Conservation (phyloP, 495 filamentous ascomycete genomes). For the Penicillium goetzii region DNA sequence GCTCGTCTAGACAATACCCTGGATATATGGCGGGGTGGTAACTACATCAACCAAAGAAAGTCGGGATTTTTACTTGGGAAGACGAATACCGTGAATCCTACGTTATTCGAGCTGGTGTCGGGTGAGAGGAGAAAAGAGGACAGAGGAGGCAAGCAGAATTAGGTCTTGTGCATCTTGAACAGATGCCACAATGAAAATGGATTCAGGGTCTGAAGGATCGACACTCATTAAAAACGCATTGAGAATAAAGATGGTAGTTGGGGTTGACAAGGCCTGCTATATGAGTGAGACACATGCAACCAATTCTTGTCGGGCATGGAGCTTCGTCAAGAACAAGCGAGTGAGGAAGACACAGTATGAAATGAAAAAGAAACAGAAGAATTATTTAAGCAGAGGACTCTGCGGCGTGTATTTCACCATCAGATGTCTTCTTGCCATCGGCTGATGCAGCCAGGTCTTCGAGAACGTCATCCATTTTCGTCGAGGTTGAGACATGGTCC, state of each 20-base stretch:
- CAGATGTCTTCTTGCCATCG: conserved; percentile 40
- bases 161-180: not conserved
- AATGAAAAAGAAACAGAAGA: conserved; percentile 8
- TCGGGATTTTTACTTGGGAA: not conserved
- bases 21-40: not conserved
- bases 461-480: conserved; percentile 29
- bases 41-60: not conserved
- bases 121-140: not conserved
- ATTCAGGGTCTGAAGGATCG: not conserved
- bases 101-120: too few relatives aligned
- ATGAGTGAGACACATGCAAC: conserved; percentile 2
- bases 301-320: conserved; percentile 15
- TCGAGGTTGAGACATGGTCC: conserved; percentile 14
- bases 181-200: conserved; percentile 3
- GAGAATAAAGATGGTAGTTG: not conserved
- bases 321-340: conserved; percentile 10
- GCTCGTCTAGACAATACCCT: not conserved
- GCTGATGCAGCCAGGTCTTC: conserved; percentile 37
- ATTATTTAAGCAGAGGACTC: conserved; percentile 8
- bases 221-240: conserved; percentile 5
- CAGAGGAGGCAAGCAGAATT: not conserved
- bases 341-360: conserved; percentile 14
- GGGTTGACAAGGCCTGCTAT: not conserved
- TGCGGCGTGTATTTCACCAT: conserved; percentile 27
- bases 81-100: too few relatives aligned